Base-by-base conservation (phyloP, 1,284 basidiomycete genomes). In the Xerocomus nothofagi region DNA sequence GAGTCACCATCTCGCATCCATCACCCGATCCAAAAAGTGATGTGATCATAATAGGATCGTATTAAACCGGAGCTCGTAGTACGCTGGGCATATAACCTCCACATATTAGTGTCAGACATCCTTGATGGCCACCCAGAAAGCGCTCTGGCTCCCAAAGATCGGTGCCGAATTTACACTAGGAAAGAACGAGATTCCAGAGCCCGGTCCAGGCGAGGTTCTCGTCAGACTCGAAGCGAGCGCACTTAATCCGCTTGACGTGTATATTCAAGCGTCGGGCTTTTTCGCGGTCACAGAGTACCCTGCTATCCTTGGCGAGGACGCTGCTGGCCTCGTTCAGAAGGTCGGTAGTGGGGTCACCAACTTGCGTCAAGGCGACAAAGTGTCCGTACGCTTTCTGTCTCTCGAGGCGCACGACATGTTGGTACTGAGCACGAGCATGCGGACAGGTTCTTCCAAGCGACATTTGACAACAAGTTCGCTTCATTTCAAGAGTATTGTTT, bases 171-270 rank as follows among this genome's bases (percentile, higher is more conserved):
- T 63, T 21, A 21, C 6, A 9, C 26, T 66, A n/a, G 47, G 48
- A 26, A 33, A 32, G 34, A 47, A 30, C 33, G 23, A 43, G 4
- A 44, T 62, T n/a, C 54, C 55, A 2, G 38, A 49, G 18, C 64
- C 49, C 3, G 49, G 53, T 17, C 44, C 51, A 9, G 61, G 59
- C 31, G 49, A 66, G 31, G 27, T 62, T 6, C 54, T 66, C 21
- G 63, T 66, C 34, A 49, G 39, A 23, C 37, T 57, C 2, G 36
- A 54, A 33, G 51, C 51, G n/a, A 58, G 41, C 11, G 50, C 55
- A 10, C 34, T 60, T 29, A 60, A 60, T 6, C 41, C 41, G 3
- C 34, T 60, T 0, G 56, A 57, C 4, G 26, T 43, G 8, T 0
- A 0, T 0, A 47, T 55, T 6, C 55, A 38, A 23, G 7, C 21